Evolutionary conservation across 2,329 filamentous ascomycete genomes (phyloP), one percentile per base, ranked within the genome.

Genomic region (Cercospora sesami): DNA sequence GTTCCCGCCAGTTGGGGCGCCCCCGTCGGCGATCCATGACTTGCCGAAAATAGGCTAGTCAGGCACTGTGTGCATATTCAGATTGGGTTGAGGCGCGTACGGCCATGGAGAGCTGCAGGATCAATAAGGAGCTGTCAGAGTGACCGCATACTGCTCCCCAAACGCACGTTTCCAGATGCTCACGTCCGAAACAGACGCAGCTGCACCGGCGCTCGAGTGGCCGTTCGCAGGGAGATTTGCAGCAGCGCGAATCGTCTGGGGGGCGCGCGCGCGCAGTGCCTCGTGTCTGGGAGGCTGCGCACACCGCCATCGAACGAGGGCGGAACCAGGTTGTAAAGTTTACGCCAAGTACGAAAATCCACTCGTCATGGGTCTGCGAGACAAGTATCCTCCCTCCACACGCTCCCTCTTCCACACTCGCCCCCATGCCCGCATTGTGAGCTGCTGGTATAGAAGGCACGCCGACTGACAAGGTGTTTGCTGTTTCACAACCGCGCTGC

Each of bases 351-450:
- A 30, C 26, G 53, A 33, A 58, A n/a, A 30, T 58, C 53, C 53
- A 58, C 53, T 58, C 53, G 53, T 58, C 53, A 58, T 58, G 53
- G 53, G 26, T 58, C 26, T 23, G 53, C 53, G 26, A 58, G 53
- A 30, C 53, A n/a, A 33, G 53, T 31, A 30, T n/a, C 26, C 53
- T 33, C 53, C 30, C 53, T 58, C 21, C 45, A 51, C 18, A 21
- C 53, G 5, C 26, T 57, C 23, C 21, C 53, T 58, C 14, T 14
- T 30, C 8, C 53, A 18, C 18, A 26, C 26, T 12, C 16, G 26
- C 26, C 53, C 28, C 53, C 23, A 28, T 31, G 23, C 5, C 60
- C 60, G 31, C 59, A 61, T 45, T 26, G 31, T 45, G 26, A 48
- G 23, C 60, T n/a, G n/a, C 26, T 63, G 45, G 36, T 57, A 64